Evolutionary conservation across 257 asterid species (phyloP), one percentile per base, ranked within the genome.

Genomic region (Verbascum thapsus): DNA sequence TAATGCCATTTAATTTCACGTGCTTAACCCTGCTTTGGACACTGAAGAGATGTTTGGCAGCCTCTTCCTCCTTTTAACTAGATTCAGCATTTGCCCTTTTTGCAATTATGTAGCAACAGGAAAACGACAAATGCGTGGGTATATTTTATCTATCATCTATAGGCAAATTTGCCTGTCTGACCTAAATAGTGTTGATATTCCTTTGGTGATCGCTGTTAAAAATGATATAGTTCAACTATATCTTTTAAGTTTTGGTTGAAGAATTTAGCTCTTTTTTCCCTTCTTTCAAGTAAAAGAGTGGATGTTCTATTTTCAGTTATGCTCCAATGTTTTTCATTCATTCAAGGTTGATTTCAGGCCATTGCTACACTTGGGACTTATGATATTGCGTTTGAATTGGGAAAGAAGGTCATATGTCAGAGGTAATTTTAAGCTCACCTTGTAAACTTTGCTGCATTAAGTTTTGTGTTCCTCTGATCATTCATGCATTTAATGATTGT

Each of bases 361-460:
- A 70, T 92, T 54, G 97, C 91, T 38, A 83, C 97, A 52, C 74
- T 92, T 69, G 99, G 96, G 63, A 92, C 95, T 62, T 92, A 79
- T 54, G 96, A 92, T 78, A 82, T 92, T 58, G 86, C 96, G 4
- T 64, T 89, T 58, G 99, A 89, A 72, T 63, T 92, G 57, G 99
- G 90, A 54, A 89, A 73, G 95, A 92, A 92, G 90, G 85, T 92
- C 65, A 53, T 92, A 40, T 83, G 91, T 65, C 95, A 82, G 70
- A 92, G 97, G 99, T 92, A 71, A 68, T 60, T 53, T 52, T 10
- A 10, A 57, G 38, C 58, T 65, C 73, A 43, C 13, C 45, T 6
- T 47, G 9, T 22, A 43, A 9, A 16, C 38, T 23, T 10, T 35
- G 10, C 23, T 64, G 58, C 57, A 41, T 72, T 56, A 20, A 26